Conservation (phyloP, 208 protist genomes). For the Leishmania aethiopica region DNA sequence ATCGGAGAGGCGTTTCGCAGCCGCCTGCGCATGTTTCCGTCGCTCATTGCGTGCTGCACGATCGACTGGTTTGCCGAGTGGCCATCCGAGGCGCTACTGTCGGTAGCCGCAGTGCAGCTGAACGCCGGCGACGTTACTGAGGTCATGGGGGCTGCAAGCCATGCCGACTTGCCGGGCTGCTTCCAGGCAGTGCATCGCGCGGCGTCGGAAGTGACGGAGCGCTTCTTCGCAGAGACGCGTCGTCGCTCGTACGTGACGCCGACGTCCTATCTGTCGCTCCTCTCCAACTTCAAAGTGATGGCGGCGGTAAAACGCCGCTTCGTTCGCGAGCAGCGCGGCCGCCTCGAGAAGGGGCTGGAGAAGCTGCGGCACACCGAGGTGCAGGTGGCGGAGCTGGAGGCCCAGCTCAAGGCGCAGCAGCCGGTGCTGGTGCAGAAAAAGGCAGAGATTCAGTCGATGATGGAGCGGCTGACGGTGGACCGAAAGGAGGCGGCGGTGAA, state of each 20-base stretch:
- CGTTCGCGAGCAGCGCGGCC: constrained; percentile 75
- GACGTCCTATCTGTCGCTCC: constrained; percentile 96
- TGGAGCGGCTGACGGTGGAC: constrained; percentile 93
- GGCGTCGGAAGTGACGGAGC: constrained; percentile 84
- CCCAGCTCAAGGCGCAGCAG: constrained; percentile 94
- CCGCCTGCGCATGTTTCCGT: constrained; percentile 97
- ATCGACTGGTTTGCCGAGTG: constrained; percentile 99
- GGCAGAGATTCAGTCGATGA: constrained; percentile 92
- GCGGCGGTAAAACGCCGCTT: constrained; percentile 84
- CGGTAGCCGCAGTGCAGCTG: constrained; percentile 91
- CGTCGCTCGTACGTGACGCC: constrained; percentile 98
- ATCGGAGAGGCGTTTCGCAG: constrained; percentile 95
- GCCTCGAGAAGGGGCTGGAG: constrained; percentile 95
- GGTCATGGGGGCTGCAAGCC: constrained; percentile 13
- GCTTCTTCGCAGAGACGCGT: constrained; percentile 92
- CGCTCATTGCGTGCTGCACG: constrained; percentile 97
- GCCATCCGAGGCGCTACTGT: constrained; percentile 95
- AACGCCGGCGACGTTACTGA: constrained; percentile 18
- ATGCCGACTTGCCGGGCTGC: constrained; percentile 71
- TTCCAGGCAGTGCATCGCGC: constrained; percentile 94
- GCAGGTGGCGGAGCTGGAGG: constrained; percentile 94
- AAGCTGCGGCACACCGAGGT: constrained; percentile 94
- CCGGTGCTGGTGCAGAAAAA: constrained; percentile 95
- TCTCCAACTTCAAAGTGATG: constrained; percentile 91
- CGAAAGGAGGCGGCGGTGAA: constrained; percentile 92